Evolutionary conservation across 2,329 filamentous ascomycete species (phyloP).

Genomic region (Calonectria multiphialidica): DNA sequence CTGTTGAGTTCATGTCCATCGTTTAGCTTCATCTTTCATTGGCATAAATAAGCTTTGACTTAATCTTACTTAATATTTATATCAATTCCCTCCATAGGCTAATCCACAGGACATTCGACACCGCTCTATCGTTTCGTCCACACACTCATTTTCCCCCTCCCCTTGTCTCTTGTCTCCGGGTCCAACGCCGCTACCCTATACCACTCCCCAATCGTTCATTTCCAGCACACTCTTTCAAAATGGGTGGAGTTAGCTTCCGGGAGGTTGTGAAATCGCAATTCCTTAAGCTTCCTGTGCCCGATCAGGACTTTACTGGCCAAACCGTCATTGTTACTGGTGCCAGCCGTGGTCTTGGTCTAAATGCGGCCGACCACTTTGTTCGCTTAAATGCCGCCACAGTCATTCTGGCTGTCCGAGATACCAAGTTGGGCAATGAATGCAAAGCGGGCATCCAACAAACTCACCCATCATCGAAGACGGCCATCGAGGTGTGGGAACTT

Average conservation of each 20-base stretch:
- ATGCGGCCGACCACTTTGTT: neutral
- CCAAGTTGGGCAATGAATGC: neutral
- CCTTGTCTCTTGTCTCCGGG: neutral
- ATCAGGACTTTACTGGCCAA: neutral
- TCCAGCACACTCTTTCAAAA: neutral
- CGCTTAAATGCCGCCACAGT: neutral
- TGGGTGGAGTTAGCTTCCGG: slow-evolving; percentile 1
- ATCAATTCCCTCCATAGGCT: slow-evolving; percentile 1
- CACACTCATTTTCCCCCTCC: neutral
- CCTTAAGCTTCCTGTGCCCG: neutral
- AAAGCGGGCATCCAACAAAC: neutral
- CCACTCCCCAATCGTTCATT: neutral
- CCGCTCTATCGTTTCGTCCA: neutral
- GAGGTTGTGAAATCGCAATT: neutral
- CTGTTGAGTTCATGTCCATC: neutral
- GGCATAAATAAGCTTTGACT: slow-evolving; percentile 4
- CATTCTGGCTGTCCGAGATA: neutral
- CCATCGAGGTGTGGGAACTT: neutral
- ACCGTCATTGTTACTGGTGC: neutral
- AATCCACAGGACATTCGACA: neutral
- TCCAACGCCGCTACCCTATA: neutral
- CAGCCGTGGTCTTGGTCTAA: neutral
- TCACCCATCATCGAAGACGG: neutral
- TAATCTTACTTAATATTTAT: slow-evolving; percentile 10
- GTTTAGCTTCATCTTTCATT: neutral